Evolutionary conservation across 1,284 basidiomycete genomes (phyloP).

Genomic region (Ustilago lituana): DNA sequence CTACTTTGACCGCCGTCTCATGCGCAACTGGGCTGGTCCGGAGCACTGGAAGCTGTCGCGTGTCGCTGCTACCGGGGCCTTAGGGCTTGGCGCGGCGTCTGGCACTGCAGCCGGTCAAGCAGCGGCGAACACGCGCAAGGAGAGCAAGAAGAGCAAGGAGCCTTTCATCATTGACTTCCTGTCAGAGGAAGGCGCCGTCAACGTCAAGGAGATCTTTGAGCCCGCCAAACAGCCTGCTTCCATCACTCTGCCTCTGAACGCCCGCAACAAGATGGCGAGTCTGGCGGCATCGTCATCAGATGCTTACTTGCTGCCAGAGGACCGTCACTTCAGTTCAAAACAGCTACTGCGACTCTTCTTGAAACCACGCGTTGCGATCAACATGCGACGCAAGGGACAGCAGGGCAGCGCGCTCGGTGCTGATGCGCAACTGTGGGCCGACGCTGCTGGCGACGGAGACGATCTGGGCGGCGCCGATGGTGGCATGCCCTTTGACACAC

Average conservation of each 20-base stretch:
- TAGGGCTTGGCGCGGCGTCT: conserved; percentile 22
- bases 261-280: conserved; percentile 67
- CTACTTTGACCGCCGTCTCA: conserved; percentile 88
- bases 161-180: conserved; percentile 89
- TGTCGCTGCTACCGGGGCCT: conserved; percentile 31
- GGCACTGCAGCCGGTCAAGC: conserved; percentile 27
- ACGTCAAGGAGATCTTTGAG: conserved; percentile 81
- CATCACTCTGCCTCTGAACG: conserved; percentile 69
- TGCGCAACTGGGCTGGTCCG: conserved; percentile 97
- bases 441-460: conserved; percentile 73
- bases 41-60: conserved; percentile 90
- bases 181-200: conserved; percentile 72
- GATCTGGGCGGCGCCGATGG: conserved; percentile 30
- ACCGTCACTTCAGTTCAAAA: conserved; percentile 93
- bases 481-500: conserved; percentile 83
- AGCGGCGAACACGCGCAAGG: conserved; percentile 27
- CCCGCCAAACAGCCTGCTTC: conserved; percentile 55
- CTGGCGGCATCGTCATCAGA: conserved; percentile 35
- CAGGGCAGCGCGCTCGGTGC: conserved; percentile 82
- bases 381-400: conserved; percentile 76
- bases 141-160: conserved; percentile 70
- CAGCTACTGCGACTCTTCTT: conserved; percentile 91
- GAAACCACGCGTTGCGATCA: conserved; percentile 73
- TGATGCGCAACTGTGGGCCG: conserved; percentile 94
- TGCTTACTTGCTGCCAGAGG: conserved; percentile 87